Evolutionary conservation across 139 green algal genomes (phyloP).

Genomic region (Cymbomonas tetramitiformis): DNA sequence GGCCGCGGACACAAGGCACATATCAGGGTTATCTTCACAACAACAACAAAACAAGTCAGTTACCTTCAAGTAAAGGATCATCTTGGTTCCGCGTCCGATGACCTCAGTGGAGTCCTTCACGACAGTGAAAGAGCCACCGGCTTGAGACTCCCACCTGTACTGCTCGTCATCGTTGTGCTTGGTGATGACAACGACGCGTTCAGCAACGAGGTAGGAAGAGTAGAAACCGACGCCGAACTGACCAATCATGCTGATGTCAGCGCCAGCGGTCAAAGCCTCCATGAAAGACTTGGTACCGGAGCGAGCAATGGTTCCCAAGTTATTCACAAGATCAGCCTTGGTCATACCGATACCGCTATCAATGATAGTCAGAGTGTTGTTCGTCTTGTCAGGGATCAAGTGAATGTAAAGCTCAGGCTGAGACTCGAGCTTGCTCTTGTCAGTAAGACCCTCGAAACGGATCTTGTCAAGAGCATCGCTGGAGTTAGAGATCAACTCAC

Average conservation of each 20-base stretch:
- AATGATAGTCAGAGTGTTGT: constrained; percentile 86
- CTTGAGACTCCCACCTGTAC: constrained; percentile 95
- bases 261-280: constrained; percentile 92
- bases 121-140: constrained; percentile 96
- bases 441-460: constrained; percentile 84
- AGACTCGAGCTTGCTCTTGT: constrained; percentile 87
- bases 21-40: not conserved
- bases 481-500: constrained; percentile 75
- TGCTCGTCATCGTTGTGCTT: constrained; percentile 99
- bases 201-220: constrained; percentile 96
- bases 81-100: constrained; percentile 88
- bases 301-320: constrained; percentile 95
- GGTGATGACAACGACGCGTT: constrained; percentile 52
- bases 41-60: constrained; percentile 22
- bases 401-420: constrained; percentile 87
- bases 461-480: constrained; percentile 95
- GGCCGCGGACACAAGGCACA: too few species aligned
- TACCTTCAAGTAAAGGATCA: constrained; percentile 90
- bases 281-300: constrained; percentile 98
- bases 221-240: constrained; percentile 99
- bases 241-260: constrained; percentile 97
- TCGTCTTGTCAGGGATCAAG: constrained; percentile 87
- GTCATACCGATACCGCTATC: constrained; percentile 95
- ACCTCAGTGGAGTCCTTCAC: constrained; percentile 50
- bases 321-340: constrained; percentile 95